Evolutionary conservation across 345 rosid species (phyloP), one percentile per base, ranked within the genome.

Genomic region (Rhodamnia argentea): DNA sequence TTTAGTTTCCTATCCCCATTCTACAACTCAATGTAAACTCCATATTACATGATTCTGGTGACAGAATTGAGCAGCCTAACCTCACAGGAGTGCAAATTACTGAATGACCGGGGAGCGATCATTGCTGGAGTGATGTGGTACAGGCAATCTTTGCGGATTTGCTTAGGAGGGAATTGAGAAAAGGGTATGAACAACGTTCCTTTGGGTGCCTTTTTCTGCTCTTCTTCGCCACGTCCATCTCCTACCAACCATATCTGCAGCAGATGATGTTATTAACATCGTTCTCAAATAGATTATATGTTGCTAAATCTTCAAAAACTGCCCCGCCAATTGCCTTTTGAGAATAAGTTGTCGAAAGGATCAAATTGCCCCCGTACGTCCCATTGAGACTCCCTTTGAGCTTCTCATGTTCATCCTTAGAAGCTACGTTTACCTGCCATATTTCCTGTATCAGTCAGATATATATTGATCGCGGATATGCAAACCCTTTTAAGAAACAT

Each of bases 211-310:
- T 85, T 90, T 8, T 56, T 76, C 58, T 93, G 96, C 62, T 92
- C 95, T 82, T 89, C 88, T 47, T 89, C 89, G 6, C 83, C 89
- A 70, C 91, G 59, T 74, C 87, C 95, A 88, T 92, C 96, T 87
- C 95, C 98, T 37, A 92, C 92, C 74, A 95, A 47, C 98, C 96
- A 94, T 85, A 93, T 85, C 95, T 93, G 87, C 83, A 27, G 52
- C 50, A 3, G 12, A 29, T 52, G 32, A 82, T 50, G 26, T 18
- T 14, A 52, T 81, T 5, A 3, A 16, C 15, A n/a, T 3, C 57
- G 5, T 52, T 52, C 37, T 8, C 10, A 12, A 4, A 50, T 7
- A 23, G 22, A 83, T 85, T 76, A 83, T 50, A 62, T 23, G 29
- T 58, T 57, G 42, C 29, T 42, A 42, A 10, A 32, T 75, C 57